A percentile compares a stretch with the other conserved stretches of the same genome.
Evolutionary conservation across 2,329 filamentous ascomycete species (phyloP).

Genomic region (Colletotrichum orchidophilum): DNA sequence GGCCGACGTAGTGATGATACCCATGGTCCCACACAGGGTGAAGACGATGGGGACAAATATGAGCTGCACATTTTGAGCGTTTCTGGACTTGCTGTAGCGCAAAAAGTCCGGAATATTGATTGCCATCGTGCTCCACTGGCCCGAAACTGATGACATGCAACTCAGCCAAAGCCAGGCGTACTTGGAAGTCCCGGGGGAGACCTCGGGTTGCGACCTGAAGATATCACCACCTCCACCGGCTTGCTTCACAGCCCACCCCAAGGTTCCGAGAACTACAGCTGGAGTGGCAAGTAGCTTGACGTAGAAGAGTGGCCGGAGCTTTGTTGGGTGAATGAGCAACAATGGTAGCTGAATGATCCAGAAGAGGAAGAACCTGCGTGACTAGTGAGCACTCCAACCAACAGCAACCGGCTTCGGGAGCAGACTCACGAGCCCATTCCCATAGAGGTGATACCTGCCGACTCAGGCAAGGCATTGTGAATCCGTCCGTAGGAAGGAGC

Average conservation of each 20-base stretch:
- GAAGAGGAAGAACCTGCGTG: slow-evolving; percentile 64
- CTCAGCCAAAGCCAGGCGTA: slow-evolving; percentile 31
- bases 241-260: slow-evolving; percentile 34
- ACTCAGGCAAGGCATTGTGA: slow-evolving; percentile 59
- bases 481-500: slow-evolving; percentile 66
- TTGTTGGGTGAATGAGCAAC: slow-evolving; percentile 64
- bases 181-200: slow-evolving; percentile 18
- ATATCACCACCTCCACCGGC: slow-evolving; percentile 36
- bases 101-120: slow-evolving; percentile 59
- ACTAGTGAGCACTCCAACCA: background rate
- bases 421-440: slow-evolving; percentile 32
- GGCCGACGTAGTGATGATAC: slow-evolving; percentile 64
- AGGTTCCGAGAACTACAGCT: slow-evolving; percentile 32
- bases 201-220: slow-evolving; percentile 26
- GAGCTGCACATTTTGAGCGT: slow-evolving; percentile 37
- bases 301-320: slow-evolving; percentile 62
- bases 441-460: slow-evolving; percentile 57
- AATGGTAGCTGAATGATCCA: slow-evolving; percentile 64
- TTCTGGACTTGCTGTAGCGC: slow-evolving; percentile 41
- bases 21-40: slow-evolving; percentile 54
- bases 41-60: slow-evolving; percentile 58
- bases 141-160: slow-evolving; percentile 33
- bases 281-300: slow-evolving; percentile 51
- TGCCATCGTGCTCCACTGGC: slow-evolving; percentile 43
- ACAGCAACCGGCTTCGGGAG: too few species aligned